Base-by-base conservation (phyloP, 805 yeast genomes). In the Candida awuae region DNA sequence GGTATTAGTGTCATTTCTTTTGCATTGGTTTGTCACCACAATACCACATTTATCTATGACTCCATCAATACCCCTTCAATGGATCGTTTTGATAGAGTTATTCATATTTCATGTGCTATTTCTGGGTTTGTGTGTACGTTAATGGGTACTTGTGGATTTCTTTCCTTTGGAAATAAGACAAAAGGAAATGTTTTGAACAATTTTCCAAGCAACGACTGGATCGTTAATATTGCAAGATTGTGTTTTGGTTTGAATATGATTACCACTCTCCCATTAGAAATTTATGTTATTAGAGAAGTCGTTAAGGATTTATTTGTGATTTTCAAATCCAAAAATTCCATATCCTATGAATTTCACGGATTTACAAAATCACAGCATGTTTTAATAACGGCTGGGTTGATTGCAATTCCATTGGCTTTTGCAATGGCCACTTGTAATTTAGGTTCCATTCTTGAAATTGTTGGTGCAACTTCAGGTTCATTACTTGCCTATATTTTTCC, bases 21-120 rank as follows among this genome's bases (percentile, higher is more conserved):
- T 64, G 97, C 97, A 2, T 70, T 90, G 48, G 97, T 88, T 4
- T 88, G 97, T 55, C 97, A 88, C 55, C 97, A 88, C 58, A 88
- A 88, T 56, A 86, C 97, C 0, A 75, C 90, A 21, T 82, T 88
- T 53, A 90, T 88, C 32, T 88, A 80, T 63, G 85, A 84, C 54
- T 85, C 96, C 0, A 70, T 90, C 53, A 73, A 71, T 47, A 73
- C 73, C 16, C 90, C 95, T 6, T 77, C 94, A 4, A 55, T 86
- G 48, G 79, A 77, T 45, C 68, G 88, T 45, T 88, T 88, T 55
- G 70, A 84, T 31, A 67, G 62, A 29, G 71, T 88, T 19, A 87
- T 95, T 1, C 97, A 90, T 56, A 71, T 83, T 46, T 82, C 94
- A 9, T 85, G 95, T 38, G 68, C 75, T 7, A 75, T 88, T 0